Evolutionary conservation across 2,329 filamentous ascomycete genomes (phyloP), one percentile per base, ranked within the genome.

Genomic region (Lojkania enalia): DNA sequence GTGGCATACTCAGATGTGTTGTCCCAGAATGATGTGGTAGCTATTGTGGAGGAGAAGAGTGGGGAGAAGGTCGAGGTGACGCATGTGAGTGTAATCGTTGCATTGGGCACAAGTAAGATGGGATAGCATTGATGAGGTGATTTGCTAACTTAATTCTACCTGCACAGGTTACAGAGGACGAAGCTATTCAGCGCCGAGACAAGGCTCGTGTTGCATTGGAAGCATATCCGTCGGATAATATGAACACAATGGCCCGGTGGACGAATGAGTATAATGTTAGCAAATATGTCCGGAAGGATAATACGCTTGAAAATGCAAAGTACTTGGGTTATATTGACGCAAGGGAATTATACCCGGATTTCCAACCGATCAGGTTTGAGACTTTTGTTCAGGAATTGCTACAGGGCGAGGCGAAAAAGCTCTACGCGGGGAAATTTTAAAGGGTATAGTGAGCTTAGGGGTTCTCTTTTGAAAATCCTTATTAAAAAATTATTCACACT

Each of bases 271-370:
- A 50, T 19, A 21, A 39, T n/a, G 7, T 50, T 2, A 35, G 39
- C 5, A 68, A 80, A 53, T 81, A 80, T 53, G 55, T 81, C 16
- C 70, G 79, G 1, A 76, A 73, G 1, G 80, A 84, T 50, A 81
- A 81, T 58, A 75, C 68, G 7, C 76, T 74, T 0, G 74, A 78
- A 42, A 70, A 74, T 49, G 80, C 80, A 9, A 67, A 71, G 38
- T 82, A 81, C 48, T 66, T 83, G 4, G 79, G 79, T 2, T 82
- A 82, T 57, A 46, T 82, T 14, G 67, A 73, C 42, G 71, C 67
- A 21, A 75, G 74, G 52, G 75, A 82, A 14, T 63, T 83, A 18
- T 83, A 81, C 53, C 79, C 79, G 2, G 77, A 79, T 15, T 67
- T 80, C 42, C 49, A 71, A 40, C 43, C 47, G 0, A 43, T 46